These are phyloP conservation scores for Cyberlindnera mississippiensis DNA, from an alignment of 805 yeast genomes.

Conservation along the genomic window DNA sequence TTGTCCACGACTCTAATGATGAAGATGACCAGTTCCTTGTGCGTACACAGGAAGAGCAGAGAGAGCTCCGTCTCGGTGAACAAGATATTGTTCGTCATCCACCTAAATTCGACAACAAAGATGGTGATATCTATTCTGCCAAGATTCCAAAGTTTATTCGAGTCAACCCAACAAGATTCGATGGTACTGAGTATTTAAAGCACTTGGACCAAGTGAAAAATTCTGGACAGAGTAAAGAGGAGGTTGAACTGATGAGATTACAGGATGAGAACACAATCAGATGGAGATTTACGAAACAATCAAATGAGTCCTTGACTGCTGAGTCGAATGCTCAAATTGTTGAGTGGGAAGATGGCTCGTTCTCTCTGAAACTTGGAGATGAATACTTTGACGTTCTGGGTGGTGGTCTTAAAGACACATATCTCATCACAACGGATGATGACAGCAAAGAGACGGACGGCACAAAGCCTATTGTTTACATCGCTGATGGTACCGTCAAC, in stretches of 20 bases:
- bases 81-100: constrained; percentile 45
- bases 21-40: constrained; percentile 28
- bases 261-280: constrained; percentile 82
- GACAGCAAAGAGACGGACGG: not conserved
- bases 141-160: constrained; percentile 80
- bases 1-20: constrained; percentile 24
- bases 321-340: constrained; percentile 88
- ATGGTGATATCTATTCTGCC: constrained; percentile 41
- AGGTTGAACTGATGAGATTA: constrained; percentile 57
- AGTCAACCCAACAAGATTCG: constrained; percentile 85
- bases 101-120: constrained; percentile 27
- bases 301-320: constrained; percentile 53
- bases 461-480: constrained; percentile 8
- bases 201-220: constrained; percentile 40
- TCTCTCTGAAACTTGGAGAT: constrained; percentile 79
- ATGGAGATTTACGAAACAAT: constrained; percentile 84
- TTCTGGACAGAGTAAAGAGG: constrained; percentile 40
- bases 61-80: constrained; percentile 35
- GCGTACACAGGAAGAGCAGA: constrained; percentile 10
- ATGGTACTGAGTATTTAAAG: constrained; percentile 61
- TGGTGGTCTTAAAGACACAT: constrained; percentile 63
- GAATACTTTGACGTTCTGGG: constrained; percentile 80
- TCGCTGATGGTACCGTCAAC: constrained; percentile 54
- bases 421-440: constrained; percentile 54
- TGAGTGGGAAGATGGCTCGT: constrained; percentile 91